These are phyloP conservation scores for Striga hermonthica DNA, from an alignment of 305 asterid genomes.

Conservation along the genomic window DNA sequence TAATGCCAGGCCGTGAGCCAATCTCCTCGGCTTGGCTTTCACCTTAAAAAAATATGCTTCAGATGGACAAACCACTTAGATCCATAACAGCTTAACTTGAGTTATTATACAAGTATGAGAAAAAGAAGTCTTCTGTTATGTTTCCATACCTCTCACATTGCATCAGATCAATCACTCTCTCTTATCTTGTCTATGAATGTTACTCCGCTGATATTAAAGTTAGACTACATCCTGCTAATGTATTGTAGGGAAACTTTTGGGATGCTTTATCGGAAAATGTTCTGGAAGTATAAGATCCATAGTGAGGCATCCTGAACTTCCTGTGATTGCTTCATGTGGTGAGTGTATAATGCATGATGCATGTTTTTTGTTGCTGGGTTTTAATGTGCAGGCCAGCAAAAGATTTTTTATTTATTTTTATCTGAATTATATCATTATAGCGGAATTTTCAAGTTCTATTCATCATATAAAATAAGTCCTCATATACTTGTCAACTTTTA, in stretches of 20 bases:
- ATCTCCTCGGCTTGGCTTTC: too few species aligned
- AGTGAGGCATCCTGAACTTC: constrained; percentile 65
- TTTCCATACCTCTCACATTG: neutral
- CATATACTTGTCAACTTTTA: too few species aligned
- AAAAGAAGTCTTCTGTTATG: neutral
- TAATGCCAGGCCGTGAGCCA: too few species aligned
- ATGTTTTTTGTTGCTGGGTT: constrained; percentile 5
- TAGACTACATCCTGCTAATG: constrained; percentile 12
- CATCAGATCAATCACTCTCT: neutral
- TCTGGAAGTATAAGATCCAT: constrained; percentile 55
- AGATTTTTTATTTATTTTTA: neutral
- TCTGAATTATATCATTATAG: neutral
- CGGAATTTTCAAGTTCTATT: neutral
- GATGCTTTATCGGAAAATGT: constrained; percentile 87
- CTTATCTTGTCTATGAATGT: neutral
- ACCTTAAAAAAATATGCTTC: neutral
- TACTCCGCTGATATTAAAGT: neutral
- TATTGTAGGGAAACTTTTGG: constrained; percentile 71
- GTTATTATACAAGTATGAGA: neutral
- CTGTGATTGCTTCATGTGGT: constrained; percentile 86
- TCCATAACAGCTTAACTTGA: neutral
- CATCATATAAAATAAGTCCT: too few species aligned
- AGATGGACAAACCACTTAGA: neutral
- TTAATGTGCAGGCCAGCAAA: neutral
- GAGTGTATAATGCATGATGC: constrained; percentile 31